Evolutionary conservation across 2,329 filamentous ascomycete genomes (phyloP), one percentile per base, ranked within the genome.

Genomic region (Cadophora gregata): DNA sequence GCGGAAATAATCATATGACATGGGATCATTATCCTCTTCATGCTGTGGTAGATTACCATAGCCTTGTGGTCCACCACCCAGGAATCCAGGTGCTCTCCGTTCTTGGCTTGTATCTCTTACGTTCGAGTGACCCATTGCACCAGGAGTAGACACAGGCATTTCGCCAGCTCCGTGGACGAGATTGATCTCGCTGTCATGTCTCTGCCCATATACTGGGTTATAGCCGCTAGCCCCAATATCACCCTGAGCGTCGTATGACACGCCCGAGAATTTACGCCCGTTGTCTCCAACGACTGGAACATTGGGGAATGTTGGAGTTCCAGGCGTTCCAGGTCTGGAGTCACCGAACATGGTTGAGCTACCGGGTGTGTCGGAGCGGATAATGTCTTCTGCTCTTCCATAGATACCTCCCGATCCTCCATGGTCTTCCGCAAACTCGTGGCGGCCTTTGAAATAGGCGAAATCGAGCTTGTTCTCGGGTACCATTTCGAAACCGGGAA

Each of bases 391-490:
- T 1, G 84, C 79, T 16, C 81, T 83, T 3, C 90, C 90, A 69
- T 86, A 90, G 7, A 90, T 81, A 36, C 87, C 70, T 5, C 76
- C 86, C 25, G 91, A 91, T 5, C 91, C 93, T n/a, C 93, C 93
- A 71, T 93, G 91, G 63, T 96, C 92, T 12, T 93, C 90, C 1
- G 89, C 88, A 79, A 97, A 97, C 73, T 97, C 95, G 1, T 91
- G 87, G 2, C 93, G 86, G 77, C 96, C 90, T 80, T 97, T 97
- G 84, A 90, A 98, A 80, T 93, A 95, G 68, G 93, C 68, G 79
- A 98, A 97, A 72, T 97, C 95, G 1, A 92, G 86, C 1, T 93
- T 86, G 78, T 97, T 90, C 79, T 98, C 95, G 0, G 92, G 89
- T 0, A 98, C 94, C 66, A 97, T 88, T 79, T 98, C 95, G 78